Conservation (phyloP, 305 asterid species). For the Withania somnifera region DNA sequence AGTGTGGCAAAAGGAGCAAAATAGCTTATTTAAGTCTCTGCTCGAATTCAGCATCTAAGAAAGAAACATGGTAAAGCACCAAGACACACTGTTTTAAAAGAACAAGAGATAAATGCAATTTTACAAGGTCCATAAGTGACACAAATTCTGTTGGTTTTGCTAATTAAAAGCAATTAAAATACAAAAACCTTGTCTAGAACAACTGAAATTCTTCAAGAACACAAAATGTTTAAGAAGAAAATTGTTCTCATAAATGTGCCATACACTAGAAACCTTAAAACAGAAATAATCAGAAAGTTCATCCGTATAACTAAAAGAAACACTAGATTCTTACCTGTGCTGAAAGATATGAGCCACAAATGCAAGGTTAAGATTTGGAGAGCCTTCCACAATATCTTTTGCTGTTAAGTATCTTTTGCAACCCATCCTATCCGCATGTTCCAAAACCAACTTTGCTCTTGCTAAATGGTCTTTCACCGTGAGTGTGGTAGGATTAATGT, state of each 20-base stretch:
- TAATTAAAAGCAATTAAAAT: not conserved
- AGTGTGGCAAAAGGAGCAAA: not conserved
- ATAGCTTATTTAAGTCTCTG: not conserved
- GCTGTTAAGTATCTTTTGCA: constrained; percentile 92
- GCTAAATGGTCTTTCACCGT: constrained; percentile 49
- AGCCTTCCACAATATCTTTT: constrained; percentile 90
- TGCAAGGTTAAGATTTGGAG: constrained; percentile 94
- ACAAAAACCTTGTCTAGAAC: not conserved
- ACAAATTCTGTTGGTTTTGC: not conserved
- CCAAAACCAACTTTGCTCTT: constrained; percentile 87
- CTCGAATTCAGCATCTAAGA: not conserved
- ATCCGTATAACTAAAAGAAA: not conserved
- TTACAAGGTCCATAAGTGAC: not conserved
- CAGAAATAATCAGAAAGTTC: not conserved
- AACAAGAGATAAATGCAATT: not conserved
- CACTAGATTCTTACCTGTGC: constrained; percentile 50
- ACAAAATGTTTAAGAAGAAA: not conserved
- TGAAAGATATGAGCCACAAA: constrained; percentile 96
- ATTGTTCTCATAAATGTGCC: not conserved
- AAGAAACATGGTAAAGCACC: not conserved
- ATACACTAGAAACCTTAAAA: not conserved
- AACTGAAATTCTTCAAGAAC: not conserved
- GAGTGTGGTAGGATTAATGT: constrained; percentile 51
- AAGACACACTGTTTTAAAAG: not conserved
- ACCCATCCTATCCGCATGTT: constrained; percentile 95